Percentiles rank a stretch among this genome's conserved stretches.
Evolutionary conservation across 176 grass and related monocot genomes (phyloP).

Genomic region (Eragrostis nindensis): DNA sequence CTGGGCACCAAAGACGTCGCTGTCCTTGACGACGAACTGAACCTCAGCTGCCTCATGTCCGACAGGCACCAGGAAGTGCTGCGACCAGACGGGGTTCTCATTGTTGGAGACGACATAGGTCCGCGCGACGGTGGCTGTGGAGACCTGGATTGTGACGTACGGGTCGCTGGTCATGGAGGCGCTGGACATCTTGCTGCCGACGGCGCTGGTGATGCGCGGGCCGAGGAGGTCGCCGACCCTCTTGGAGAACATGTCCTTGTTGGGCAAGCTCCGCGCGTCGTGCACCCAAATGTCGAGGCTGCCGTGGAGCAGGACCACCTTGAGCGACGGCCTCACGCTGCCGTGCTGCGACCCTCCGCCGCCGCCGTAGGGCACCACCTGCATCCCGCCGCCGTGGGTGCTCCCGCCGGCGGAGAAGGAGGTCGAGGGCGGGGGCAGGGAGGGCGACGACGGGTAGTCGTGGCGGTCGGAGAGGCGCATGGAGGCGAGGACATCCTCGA

Average conservation of each 20-base stretch:
- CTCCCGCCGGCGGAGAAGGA: constrained; percentile 37
- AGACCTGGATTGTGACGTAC: constrained; percentile 68
- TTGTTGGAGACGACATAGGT: constrained; percentile 76
- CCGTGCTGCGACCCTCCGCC: constrained; percentile 44
- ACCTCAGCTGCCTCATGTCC: constrained; percentile 73
- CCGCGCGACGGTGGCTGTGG: constrained; percentile 50
- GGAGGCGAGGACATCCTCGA: constrained; percentile 59
- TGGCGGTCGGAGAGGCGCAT: constrained; percentile 52
- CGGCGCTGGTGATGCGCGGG: constrained; percentile 40
- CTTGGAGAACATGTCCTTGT: constrained; percentile 91
- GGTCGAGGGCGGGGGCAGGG: constrained; percentile 30
- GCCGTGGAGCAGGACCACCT: constrained; percentile 87
- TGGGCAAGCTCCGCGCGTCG: constrained; percentile 69
- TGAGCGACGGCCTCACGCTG: constrained; percentile 54
- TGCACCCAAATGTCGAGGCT: constrained; percentile 73
- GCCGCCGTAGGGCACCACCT: constrained; percentile 48
- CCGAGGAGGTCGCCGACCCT: constrained; percentile 55
- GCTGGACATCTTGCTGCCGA: constrained; percentile 50
- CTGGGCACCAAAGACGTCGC: constrained; percentile 68
- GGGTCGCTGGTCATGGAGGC: constrained; percentile 77
- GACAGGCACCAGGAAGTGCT: constrained; percentile 74
- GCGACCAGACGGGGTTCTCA: constrained; percentile 85
- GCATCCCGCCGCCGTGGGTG: constrained; percentile 43
- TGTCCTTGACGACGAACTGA: constrained; percentile 84
- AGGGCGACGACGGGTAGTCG: constrained; percentile 30